These are phyloP conservation scores for Penicillium sp. DNA, from an alignment of 2,329 filamentous ascomycete genomes.

Conservation along the genomic window DNA sequence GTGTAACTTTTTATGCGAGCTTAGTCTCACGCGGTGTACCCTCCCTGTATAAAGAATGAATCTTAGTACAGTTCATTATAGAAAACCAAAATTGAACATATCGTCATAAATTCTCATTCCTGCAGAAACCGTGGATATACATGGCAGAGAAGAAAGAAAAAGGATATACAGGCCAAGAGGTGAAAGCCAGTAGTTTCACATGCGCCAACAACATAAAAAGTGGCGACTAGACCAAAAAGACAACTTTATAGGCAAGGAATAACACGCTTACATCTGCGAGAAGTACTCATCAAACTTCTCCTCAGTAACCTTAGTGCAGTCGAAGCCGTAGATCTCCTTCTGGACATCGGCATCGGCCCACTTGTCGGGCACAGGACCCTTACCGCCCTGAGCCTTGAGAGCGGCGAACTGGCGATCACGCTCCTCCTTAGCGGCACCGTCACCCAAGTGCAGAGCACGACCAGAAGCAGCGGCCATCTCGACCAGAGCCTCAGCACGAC, in stretches of 20 bases:
- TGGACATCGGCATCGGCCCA: slow-evolving; percentile 71
- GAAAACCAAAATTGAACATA: background rate
- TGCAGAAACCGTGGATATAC: slow-evolving; percentile 4
- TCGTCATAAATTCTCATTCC: slow-evolving; percentile 2
- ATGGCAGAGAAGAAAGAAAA: background rate
- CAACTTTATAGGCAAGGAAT: slow-evolving; percentile 1
- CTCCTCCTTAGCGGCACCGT: slow-evolving; percentile 60
- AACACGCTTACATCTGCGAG: slow-evolving; percentile 22
- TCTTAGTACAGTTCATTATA: slow-evolving; percentile 2
- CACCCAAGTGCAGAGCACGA: slow-evolving; percentile 56
- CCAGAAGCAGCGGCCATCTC: slow-evolving; percentile 58
- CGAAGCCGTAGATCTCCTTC: slow-evolving; percentile 64
- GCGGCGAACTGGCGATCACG: slow-evolving; percentile 58
- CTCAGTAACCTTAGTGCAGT: slow-evolving; percentile 58
- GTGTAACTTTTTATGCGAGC: background rate
- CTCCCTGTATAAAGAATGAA: background rate
- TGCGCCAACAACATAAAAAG: background rate
- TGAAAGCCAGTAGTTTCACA: background rate
- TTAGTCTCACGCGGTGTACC: slow-evolving; percentile 2
- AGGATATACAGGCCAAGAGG: background rate
- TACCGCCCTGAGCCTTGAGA: slow-evolving; percentile 44
- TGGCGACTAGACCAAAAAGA: background rate
- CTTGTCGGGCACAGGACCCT: slow-evolving; percentile 58
- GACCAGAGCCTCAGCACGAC: slow-evolving; percentile 57
- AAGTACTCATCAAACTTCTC: slow-evolving; percentile 55